Conservation (phyloP, 306 rosid species). For the Trifolium dubium region DNA sequence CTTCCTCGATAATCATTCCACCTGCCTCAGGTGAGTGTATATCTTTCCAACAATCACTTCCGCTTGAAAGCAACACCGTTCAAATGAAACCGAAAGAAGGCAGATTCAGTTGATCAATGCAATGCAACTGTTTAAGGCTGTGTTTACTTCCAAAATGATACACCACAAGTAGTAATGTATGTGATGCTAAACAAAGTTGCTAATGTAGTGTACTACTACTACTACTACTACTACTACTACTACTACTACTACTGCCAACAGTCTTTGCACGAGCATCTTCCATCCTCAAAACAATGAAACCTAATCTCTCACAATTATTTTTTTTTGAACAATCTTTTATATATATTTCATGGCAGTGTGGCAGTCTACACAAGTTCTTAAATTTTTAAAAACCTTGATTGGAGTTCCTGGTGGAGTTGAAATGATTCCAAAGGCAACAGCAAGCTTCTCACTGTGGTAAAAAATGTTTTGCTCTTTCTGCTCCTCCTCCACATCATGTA, state of each 20-base stretch:
- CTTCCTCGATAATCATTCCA: neutral
- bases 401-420: constrained; percentile 64
- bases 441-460: constrained; percentile 74
- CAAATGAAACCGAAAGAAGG: constrained; percentile 2
- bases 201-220: neutral
- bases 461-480: constrained; percentile 72
- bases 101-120: constrained; percentile 16
- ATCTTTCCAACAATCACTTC: neutral
- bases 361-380: constrained; percentile 74
- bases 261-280: constrained; percentile 62
- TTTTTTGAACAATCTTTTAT: constrained; percentile 54
- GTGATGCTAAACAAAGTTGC: constrained; percentile 4
- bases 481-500: constrained; percentile 68
- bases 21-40: neutral
- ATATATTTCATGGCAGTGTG: constrained; percentile 64
- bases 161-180: constrained; percentile 4
- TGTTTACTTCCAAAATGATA: constrained; percentile 30
- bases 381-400: constrained; percentile 66
- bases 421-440: constrained; percentile 71
- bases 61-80: neutral
- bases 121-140: neutral
- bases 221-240: no score
- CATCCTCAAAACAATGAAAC: constrained; percentile 70
- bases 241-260: constrained; percentile 41
- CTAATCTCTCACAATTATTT: constrained; percentile 63